Percentiles rank a stretch among this genome's conserved stretches.
These are phyloP conservation scores for Echites panduratus DNA, from an alignment of 257 asterid species.

Conservation along the genomic window DNA sequence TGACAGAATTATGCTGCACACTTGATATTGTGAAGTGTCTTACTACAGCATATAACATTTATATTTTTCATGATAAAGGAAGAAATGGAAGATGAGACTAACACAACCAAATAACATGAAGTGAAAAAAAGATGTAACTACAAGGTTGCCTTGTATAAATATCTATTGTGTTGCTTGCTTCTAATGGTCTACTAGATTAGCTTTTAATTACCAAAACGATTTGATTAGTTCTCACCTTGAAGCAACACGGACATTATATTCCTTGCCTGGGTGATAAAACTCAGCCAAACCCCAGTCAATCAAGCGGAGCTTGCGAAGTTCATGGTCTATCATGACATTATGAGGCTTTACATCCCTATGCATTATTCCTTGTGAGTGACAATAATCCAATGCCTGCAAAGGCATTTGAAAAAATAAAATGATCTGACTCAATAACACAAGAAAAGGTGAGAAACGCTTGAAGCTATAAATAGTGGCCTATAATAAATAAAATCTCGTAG, in stretches of 20 bases:
- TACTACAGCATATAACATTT: neutral
- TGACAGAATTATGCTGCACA: neutral
- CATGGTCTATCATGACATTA: slow-evolving; percentile 47
- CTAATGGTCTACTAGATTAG: neutral
- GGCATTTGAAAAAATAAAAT: neutral
- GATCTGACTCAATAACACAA: neutral
- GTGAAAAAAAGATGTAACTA: neutral
- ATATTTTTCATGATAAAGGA: neutral
- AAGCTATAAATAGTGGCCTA: neutral
- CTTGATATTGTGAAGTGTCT: neutral
- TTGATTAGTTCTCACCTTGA: slow-evolving; percentile 29
- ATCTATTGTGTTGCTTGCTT: neutral
- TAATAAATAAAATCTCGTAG: neutral
- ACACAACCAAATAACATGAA: neutral
- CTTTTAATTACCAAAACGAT: neutral
- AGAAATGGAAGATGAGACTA: neutral
- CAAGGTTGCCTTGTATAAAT: neutral
- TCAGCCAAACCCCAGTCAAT: slow-evolving; percentile 54
- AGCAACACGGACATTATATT: slow-evolving; percentile 45
- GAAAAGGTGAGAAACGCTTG: neutral
- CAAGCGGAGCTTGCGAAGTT: slow-evolving; percentile 42
- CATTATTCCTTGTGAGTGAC: slow-evolving; percentile 52
- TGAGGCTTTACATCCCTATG: slow-evolving; percentile 50
- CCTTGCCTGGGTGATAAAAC: slow-evolving; percentile 46
- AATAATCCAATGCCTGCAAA: slow-evolving; percentile 44